Conservation (phyloP, 352 stramenopile genomes). For the Aphanomyces cochlioides region DNA sequence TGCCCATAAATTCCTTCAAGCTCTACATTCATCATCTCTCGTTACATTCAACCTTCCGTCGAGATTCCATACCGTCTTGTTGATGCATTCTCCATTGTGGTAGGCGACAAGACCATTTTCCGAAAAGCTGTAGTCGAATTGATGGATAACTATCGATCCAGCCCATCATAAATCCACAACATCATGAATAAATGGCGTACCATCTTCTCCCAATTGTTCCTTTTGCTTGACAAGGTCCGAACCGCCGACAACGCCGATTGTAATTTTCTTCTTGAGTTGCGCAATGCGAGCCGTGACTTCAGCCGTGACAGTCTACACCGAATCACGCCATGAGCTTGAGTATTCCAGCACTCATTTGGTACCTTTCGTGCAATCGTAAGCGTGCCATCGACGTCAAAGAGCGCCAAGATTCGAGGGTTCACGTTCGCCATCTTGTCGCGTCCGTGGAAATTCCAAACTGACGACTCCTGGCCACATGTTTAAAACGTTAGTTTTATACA, state of each 20-base stretch:
- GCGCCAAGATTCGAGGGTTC: constrained; percentile 92
- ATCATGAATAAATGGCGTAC: constrained; percentile 38
- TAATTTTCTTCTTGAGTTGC: constrained; percentile 91
- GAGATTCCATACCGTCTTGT: constrained; percentile 58
- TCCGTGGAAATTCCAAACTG: constrained; percentile 1
- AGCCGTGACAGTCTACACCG: constrained; percentile 63
- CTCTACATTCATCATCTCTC: constrained; percentile 52
- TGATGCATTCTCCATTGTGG: constrained; percentile 92
- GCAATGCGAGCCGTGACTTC: constrained; percentile 94
- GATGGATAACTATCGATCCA: constrained; percentile 68
- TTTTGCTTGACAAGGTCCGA: constrained; percentile 99
- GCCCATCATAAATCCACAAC: background rate
- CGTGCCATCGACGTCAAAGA: constrained; percentile 99
- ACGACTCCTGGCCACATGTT: background rate
- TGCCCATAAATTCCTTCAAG: constrained; percentile 92
- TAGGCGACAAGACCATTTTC: constrained; percentile 99
- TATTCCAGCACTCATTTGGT: background rate
- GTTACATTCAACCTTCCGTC: background rate
- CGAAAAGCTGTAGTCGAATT: constrained; percentile 99
- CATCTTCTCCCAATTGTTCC: constrained; percentile 95
- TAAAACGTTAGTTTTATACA: background rate
- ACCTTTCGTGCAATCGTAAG: constrained; percentile 93
- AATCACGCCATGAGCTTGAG: background rate
- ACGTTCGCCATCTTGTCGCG: constrained; percentile 17
- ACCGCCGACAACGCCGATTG: constrained; percentile 96